Base-by-base conservation (phyloP, 1,284 basidiomycete genomes). In the Ustilago sp. region DNA sequence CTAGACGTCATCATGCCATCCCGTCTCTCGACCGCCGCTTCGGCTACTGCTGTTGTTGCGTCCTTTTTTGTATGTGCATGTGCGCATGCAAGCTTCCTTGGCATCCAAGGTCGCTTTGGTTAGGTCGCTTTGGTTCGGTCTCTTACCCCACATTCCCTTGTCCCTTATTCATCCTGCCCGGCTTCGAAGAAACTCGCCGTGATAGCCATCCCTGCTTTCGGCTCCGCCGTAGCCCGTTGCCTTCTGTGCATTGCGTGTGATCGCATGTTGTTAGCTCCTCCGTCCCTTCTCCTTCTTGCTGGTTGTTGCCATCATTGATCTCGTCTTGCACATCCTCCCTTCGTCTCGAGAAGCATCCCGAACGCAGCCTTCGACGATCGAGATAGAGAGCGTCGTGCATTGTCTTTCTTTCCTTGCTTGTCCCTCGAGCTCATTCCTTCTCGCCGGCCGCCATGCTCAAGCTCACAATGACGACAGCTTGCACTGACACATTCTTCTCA, bases 41-140 rank as follows among this genome's bases (percentile, higher is more conserved):
- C 48, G 48, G 48, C 48, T 50, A 50, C 28, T 50, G 48, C 31
- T 13, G 13, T 23, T 50, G 48, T 28, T 17, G 15, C 15, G 48
- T 28, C 28, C 17, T 7, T 55, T 36, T 39, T 15, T 32, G 17
- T 28, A 19, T 31, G 45, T 54, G 52, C n/a, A 12, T 50, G 48
- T 50, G 48, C 48, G 48, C 28, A 50, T 50, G 48, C 48, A 50
- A 53, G 32, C 9, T n/a, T 63, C 58, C 43, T 66, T 59, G 55
- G 43, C 63, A 45, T 58, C 47, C 23, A 17, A 51, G 38, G 43
- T 62, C 32, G 35, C 56, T 59, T 28, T 28, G 23, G 23, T 28
- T 28, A 28, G 23, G 23, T 3, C 23, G 23, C 23, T 28, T 3
- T 39, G 35, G 45, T 31, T 43, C 39, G 28, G 52, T 8, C 34